A percentile compares a stretch with the other conserved stretches of the same genome.
Conservation (phyloP, 2,329 filamentous ascomycete species). For the Pseudocercospora fuligena region DNA sequence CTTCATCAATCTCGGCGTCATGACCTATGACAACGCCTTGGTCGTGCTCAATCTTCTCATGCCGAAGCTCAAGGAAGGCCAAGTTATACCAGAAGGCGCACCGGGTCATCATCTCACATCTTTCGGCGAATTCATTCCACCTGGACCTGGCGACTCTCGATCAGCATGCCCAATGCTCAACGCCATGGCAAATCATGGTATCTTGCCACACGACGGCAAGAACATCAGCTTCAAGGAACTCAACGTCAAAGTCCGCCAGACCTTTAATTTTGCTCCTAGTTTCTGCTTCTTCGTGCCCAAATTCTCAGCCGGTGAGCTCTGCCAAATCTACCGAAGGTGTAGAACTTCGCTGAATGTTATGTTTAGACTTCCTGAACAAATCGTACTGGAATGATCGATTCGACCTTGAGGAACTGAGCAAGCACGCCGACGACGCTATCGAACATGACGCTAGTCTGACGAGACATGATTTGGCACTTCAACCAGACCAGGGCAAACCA, state of each 20-base stretch:
- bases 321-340: background rate
- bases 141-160: conserved; percentile 43
- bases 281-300: conserved; percentile 39
- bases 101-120: conserved; percentile 45
- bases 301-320: conserved; percentile 18
- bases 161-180: conserved; percentile 38
- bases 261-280: conserved; percentile 38
- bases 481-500: conserved; percentile 45
- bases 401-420: conserved; percentile 34
- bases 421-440: conserved; percentile 35
- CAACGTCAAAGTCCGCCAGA: conserved; percentile 34
- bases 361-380: conserved; percentile 35
- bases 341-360: conserved; percentile 1
- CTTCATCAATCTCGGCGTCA: conserved; percentile 45
- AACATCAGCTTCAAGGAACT: conserved; percentile 37
- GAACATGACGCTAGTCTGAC: conserved; percentile 39
- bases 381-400: conserved; percentile 36
- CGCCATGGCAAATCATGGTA: conserved; percentile 40
- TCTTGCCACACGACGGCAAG: conserved; percentile 37
- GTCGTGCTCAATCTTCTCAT: conserved; percentile 46
- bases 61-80: conserved; percentile 43
- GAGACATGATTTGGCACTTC: conserved; percentile 43
- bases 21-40: conserved; percentile 47
- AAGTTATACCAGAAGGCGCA: conserved; percentile 43
- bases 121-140: conserved; percentile 44